Percentiles rank a stretch among this genome's conserved stretches.
phyloP scores from a whole-genome alignment of 2,329 filamentous ascomycete genomes.

The Cladophialophora carrionii region DNA sequence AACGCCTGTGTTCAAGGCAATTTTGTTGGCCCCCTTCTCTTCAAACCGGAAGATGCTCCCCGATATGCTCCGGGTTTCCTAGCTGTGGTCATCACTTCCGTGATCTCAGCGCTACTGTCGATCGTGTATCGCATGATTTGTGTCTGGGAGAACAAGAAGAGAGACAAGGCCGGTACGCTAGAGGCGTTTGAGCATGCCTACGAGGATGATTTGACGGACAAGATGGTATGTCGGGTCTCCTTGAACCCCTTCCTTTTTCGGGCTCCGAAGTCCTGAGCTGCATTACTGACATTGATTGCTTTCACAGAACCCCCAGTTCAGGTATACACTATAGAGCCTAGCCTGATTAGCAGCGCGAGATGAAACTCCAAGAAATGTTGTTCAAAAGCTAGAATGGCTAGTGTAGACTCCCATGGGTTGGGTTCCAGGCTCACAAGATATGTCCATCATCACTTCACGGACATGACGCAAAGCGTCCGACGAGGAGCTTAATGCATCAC shows the following conservation, averaged over 20 bases:
- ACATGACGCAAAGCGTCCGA: not conserved
- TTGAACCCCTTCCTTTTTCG: not conserved
- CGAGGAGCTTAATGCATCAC: not conserved
- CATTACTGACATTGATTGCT: not conserved
- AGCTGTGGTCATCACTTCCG: slow-evolving; percentile 39
- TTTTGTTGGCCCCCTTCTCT: slow-evolving; percentile 17
- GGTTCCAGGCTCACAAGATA: not conserved
- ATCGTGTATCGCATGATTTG: slow-evolving; percentile 30
- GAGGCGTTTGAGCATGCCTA: slow-evolving; percentile 59
- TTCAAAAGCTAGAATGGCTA: not conserved
- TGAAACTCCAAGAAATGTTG: not conserved
- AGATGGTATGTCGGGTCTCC: slow-evolving; percentile 31
- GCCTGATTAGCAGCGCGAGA: not conserved
- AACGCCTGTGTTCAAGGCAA: slow-evolving; percentile 41
- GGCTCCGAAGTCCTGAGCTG: not conserved
- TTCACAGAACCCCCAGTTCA: slow-evolving; percentile 1
- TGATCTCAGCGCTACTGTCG: slow-evolving; percentile 39
- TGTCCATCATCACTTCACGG: not conserved
- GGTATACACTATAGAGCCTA: not conserved
- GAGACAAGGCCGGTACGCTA: slow-evolving; percentile 36
- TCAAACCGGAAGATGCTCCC: slow-evolving; percentile 42
- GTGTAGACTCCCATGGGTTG: not conserved
- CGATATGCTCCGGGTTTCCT: slow-evolving; percentile 40
- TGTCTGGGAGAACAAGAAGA: slow-evolving; percentile 37
- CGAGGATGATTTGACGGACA: slow-evolving; percentile 58